Evolutionary conservation across 2,329 filamentous ascomycete genomes (phyloP), one percentile per base, ranked within the genome.

Genomic region (Claviceps digitariae): DNA sequence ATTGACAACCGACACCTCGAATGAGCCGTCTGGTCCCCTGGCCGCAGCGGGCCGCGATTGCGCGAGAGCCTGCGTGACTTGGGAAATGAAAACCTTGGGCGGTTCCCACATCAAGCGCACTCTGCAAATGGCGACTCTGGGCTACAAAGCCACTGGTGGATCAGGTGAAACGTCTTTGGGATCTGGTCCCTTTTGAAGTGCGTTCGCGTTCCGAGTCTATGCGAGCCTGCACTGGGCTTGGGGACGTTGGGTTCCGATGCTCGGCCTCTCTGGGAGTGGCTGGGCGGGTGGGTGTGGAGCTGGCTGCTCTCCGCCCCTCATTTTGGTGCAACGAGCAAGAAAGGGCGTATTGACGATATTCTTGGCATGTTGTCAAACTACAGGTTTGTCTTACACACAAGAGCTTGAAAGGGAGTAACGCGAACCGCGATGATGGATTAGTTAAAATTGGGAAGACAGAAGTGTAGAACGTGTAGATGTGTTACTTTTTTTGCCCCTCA

Each of bases 181-280:
- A n/a, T n/a, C n/a, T n/a, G n/a, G n/a, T n/a, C n/a, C n/a, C n/a
- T n/a, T n/a, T n/a, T n/a, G n/a, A 13, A 12, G 31, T 34, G 31
- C 10, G 31, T 34, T 34, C 40, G n/a, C n/a, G n/a, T n/a, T n/a
- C n/a, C 40, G 40, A 41, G n/a, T 21, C 31, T 31, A 51, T 54
- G 52, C 52, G 52, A n/a, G 50, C 40, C 38, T 29, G 25, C 15
- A 34, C 40, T 10, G 10, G 49, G 17, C n/a, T n/a, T 40, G 15
- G 15, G 17, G 17, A 6, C 38, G 2, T 17, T 17, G 6, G 23
- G 36, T 38, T 54, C 52, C 48, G 53, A 51, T 27, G 13, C 23
- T 52, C 49, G 53, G 53, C 49, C 53, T 48, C 34, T 3, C 38
- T 38, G 38, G 49, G 36, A 52, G 34, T 29, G 15, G 15, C 49